Conservation (phyloP, 2,329 filamentous ascomycete genomes). For the Colletotrichum sublineola region DNA sequence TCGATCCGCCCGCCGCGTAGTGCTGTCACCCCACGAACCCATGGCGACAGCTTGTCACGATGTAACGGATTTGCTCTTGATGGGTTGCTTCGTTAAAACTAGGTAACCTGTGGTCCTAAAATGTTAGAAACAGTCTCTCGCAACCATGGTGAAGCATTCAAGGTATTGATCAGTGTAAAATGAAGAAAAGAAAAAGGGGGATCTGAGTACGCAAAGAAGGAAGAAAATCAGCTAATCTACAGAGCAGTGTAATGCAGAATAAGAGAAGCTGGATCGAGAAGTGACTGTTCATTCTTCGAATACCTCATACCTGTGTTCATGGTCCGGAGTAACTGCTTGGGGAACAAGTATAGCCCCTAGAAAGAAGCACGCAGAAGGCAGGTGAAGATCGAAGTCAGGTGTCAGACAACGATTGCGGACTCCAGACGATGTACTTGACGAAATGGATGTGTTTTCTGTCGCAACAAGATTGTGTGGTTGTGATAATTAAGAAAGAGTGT, state of each 20-base stretch:
- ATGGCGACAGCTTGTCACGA: neutral
- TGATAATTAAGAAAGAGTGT: neutral
- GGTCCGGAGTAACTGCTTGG: neutral
- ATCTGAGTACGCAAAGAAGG: neutral
- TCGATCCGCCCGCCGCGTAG: slow-evolving; percentile 17
- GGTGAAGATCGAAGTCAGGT: neutral
- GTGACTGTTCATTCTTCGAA: neutral
- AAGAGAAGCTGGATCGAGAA: neutral
- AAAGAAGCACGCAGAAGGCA: neutral
- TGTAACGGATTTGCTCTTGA: too few relatives aligned
- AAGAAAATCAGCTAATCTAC: neutral
- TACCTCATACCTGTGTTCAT: neutral
- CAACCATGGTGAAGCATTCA: neutral
- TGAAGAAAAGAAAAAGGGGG: neutral
- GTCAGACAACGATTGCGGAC: neutral
- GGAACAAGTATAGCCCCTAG: neutral
- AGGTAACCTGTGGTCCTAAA: neutral
- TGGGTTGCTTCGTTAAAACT: neutral
- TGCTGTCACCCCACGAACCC: slow-evolving; percentile 26
- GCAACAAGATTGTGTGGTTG: neutral
- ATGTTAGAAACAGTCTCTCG: neutral
- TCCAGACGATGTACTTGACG: neutral
- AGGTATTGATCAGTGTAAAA: neutral
- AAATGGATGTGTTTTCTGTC: neutral
- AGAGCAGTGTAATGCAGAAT: neutral